phyloP scores from a whole-genome alignment of 176 grass and related monocot genomes.

The Juncus inflexus region DNA sequence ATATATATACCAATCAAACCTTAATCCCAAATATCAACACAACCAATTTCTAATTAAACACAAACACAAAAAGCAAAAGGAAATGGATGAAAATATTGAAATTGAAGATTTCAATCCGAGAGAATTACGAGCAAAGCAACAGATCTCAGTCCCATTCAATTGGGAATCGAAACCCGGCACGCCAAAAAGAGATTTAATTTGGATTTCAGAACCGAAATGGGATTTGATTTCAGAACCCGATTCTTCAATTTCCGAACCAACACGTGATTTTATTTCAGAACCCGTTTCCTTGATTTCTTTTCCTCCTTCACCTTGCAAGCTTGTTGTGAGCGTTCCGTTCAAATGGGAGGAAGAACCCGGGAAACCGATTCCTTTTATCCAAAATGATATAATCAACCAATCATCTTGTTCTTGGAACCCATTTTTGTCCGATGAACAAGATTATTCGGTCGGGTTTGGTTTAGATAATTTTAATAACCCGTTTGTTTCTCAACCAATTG shows the following conservation, averaged over 20 bases:
- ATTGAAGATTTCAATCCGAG: constrained; percentile 47
- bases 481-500: constrained; percentile 24
- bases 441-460: constrained; percentile 47
- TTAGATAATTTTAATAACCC: constrained; percentile 37
- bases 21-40: constrained; percentile 19
- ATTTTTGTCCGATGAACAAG: constrained; percentile 41
- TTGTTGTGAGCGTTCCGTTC: constrained; percentile 79
- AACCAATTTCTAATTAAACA: constrained; percentile 8
- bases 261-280: constrained; percentile 11
- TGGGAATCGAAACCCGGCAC: constrained; percentile 71
- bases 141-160: constrained; percentile 74
- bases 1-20: constrained; percentile 28
- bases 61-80: constrained; percentile 11
- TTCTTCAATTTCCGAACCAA: constrained; percentile 6
- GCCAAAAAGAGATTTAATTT: constrained; percentile 38
- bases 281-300: constrained; percentile 28
- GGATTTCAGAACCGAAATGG: constrained; percentile 22
- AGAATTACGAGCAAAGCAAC: constrained; percentile 44
- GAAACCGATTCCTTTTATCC: constrained; percentile 41
- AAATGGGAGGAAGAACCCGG: constrained; percentile 92
- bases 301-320: constrained; percentile 49
- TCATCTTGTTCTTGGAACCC: constrained; percentile 53
- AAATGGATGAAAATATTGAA: constrained; percentile 50
- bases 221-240: constrained; percentile 30
- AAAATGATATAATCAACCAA: constrained; percentile 16